Base-by-base conservation (phyloP, 768 basidiomycete species). In the Rhizopogon roseolus region DNA sequence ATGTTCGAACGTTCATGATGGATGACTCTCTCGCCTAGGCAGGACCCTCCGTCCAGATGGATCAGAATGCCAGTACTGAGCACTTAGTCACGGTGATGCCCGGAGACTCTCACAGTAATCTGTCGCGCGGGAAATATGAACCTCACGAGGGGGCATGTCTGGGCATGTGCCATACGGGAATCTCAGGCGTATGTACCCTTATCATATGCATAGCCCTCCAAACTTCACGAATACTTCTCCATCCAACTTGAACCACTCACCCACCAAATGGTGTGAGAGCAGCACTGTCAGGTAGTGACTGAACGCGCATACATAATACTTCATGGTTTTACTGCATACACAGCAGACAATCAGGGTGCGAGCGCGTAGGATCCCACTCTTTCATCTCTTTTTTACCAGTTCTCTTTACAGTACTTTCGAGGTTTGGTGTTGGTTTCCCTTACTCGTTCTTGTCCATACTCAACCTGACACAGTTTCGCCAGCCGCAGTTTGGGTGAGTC, bases 301-400 rank as follows among this genome's bases (percentile, higher is more conserved):
- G 7, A 22, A 46, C 45, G 32, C 55, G 28, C 10, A 41, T 17
- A n/a, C 41, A 16, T 54, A 43, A 16, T 54, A 43, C 48, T 54
- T 39, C 29, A 34, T 28, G 27, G 45, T 46, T 46, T 56, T 53
- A 53, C 45, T 56, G 11, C 52, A 54, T 36, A 53, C 52, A 14
- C 41, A 40, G 27, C 53, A 56, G 17, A 53, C 43, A 5, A 49
- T 54, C 36, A 56, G 53, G 34, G 55, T 56, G 43, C n/a, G 55
- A 53, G 17, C 13, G 7, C 4, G 19, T 9, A 17, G 29, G 3
- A 9, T 5, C n/a, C n/a, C 11, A 17, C 16, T 4, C 6, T n/a
- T 46, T 4, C 10, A 28, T 29, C 13, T 32, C 14, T 53, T 29
- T 36, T 32, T 4, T 14, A 19, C 22, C 7, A 5, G 10, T 11